A percentile compares a stretch with the other conserved stretches of the same genome.
Conservation (phyloP, 768 basidiomycete genomes). For the Russula earlei region DNA sequence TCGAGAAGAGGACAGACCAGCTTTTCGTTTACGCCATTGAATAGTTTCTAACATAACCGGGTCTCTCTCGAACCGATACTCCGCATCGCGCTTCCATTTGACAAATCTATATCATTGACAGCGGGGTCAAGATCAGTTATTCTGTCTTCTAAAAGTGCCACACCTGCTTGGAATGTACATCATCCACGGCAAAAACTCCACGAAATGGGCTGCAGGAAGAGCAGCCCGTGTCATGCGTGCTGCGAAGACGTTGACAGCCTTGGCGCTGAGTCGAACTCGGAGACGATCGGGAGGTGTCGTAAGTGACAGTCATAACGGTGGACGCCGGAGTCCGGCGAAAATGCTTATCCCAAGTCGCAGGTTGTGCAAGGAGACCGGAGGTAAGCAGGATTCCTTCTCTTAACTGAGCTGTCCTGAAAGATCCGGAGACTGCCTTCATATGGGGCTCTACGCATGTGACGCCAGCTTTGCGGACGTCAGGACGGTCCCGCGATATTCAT, state of each 20-base stretch:
- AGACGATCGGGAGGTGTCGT: constrained; percentile 4
- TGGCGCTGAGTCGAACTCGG: constrained; percentile 2
- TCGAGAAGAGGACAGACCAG: background rate
- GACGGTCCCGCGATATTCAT: background rate
- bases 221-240: constrained; percentile 2
- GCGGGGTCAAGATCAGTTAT: no score
- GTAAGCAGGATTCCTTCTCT: background rate
- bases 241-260: constrained; percentile 4
- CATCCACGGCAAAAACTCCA: no score
- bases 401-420: no score
- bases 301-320: constrained; percentile 6
- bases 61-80: background rate
- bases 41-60: no score
- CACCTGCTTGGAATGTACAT: no score
- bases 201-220: constrained; percentile 7
- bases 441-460: background rate
- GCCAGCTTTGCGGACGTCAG: constrained; percentile 9
- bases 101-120: background rate
- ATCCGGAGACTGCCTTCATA: no score
- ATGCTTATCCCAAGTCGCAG: background rate
- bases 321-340: constrained; percentile 12
- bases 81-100: no score
- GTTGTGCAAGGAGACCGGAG: no score
- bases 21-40: no score
- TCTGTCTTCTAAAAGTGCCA: no score